These are phyloP conservation scores for Aspergillus pseudoviridinutans DNA, from an alignment of 2,329 filamentous ascomycete species.

Conservation along the genomic window DNA sequence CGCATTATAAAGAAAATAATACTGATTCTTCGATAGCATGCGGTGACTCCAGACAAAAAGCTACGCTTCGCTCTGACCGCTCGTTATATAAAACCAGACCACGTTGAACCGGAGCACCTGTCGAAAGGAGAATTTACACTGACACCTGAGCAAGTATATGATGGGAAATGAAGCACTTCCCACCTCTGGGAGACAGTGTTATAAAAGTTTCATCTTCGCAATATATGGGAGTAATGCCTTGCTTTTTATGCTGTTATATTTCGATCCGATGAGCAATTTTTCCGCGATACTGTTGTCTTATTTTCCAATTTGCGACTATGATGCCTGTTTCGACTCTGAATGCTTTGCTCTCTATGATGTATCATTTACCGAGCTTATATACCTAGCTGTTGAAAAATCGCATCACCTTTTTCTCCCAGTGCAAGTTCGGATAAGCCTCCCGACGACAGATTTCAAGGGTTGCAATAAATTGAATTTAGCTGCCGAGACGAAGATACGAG, in stretches of 20 bases:
- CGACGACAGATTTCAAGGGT: background rate
- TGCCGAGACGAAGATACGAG: no score
- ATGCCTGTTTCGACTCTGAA: background rate
- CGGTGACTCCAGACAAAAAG: conserved; percentile 26
- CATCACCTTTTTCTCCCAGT: background rate
- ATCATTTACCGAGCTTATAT: background rate
- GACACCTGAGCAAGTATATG: conserved; percentile 23
- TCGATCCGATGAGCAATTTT: background rate
- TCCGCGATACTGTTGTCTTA: background rate
- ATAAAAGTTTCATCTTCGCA: background rate
- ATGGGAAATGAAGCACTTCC: conserved; percentile 21
- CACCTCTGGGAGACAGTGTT: background rate
- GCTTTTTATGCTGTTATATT: background rate
- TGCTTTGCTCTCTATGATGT: background rate
- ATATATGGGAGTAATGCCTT: background rate
- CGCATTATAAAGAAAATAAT: background rate
- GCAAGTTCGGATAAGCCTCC: background rate
- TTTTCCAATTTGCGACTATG: background rate
- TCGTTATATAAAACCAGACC: conserved; percentile 28
- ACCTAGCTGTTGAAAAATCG: background rate
- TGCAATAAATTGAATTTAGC: background rate
- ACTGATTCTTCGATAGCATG: conserved; percentile 22
- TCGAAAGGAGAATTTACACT: conserved; percentile 27
- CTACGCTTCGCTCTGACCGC: conserved; percentile 36
- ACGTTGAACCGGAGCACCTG: conserved; percentile 17